phyloP scores from a whole-genome alignment of 441 rosid species.

The California macrophylla region DNA sequence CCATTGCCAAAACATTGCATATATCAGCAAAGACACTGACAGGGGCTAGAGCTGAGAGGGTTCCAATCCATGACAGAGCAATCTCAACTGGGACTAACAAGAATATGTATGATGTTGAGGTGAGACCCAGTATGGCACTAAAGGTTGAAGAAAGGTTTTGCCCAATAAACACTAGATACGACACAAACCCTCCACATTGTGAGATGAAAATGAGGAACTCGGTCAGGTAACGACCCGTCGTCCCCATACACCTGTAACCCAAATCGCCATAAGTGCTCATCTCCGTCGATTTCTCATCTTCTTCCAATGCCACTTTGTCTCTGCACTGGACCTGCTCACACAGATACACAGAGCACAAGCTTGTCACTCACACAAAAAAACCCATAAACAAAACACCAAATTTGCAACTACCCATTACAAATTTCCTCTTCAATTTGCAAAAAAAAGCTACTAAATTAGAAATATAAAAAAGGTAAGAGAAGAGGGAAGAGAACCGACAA shows the following conservation, averaged over 20 bases:
- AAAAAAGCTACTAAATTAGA: not conserved
- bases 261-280: slow-evolving; percentile 75
- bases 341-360: not conserved
- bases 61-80: slow-evolving; percentile 51
- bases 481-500: slow-evolving; percentile 36
- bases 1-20: slow-evolving; percentile 68
- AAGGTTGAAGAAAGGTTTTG: slow-evolving; percentile 60
- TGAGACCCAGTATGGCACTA: slow-evolving; percentile 23
- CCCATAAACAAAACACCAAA: not conserved
- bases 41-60: slow-evolving; percentile 66
- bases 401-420: not conserved
- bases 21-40: slow-evolving; percentile 68
- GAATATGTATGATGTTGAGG: slow-evolving; percentile 41
- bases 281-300: slow-evolving; percentile 25
- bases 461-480: not conserved
- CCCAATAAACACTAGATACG: slow-evolving; percentile 77
- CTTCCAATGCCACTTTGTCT: slow-evolving; percentile 47
- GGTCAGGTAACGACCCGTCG: slow-evolving; percentile 54
- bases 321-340: slow-evolving; percentile 55
- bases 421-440: not conserved
- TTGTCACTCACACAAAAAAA: not conserved
- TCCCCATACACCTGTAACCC: slow-evolving; percentile 59
- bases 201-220: slow-evolving; percentile 59
- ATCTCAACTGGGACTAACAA: slow-evolving; percentile 59
- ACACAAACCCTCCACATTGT: slow-evolving; percentile 80